These are phyloP conservation scores for Bipolaris sorokiniana DNA, from an alignment of 2,329 filamentous ascomycete species.

Conservation along the genomic window DNA sequence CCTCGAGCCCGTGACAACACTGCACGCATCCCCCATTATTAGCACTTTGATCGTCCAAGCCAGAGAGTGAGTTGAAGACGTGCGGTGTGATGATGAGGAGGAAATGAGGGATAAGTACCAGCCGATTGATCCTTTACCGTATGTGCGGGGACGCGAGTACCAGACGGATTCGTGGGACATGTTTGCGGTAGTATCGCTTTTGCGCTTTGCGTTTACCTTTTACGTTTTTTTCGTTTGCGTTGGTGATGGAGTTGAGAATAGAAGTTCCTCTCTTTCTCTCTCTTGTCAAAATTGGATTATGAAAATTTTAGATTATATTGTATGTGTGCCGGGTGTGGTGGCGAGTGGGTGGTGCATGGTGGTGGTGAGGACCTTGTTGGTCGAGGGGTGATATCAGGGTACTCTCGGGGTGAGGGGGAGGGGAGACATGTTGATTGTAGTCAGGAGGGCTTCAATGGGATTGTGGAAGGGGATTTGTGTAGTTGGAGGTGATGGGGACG, in stretches of 20 bases:
- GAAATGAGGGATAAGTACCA: slow-evolving; percentile 67
- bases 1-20: slow-evolving; percentile 37
- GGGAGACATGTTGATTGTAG: no score
- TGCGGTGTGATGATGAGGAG: neutral
- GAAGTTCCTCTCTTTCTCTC: neutral
- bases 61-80: neutral
- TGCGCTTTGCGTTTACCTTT: no score
- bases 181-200: no score
- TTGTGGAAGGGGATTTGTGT: no score
- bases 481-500: no score
- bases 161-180: slow-evolving; percentile 66
- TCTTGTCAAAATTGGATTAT: neutral
- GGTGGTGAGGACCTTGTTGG: slow-evolving; percentile 7
- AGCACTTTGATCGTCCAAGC: no score
- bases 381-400: slow-evolving; percentile 2
- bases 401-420: neutral
- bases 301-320: neutral
- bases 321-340: neutral
- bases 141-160: slow-evolving; percentile 95
- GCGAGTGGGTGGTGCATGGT: neutral
- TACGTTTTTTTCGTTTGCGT: no score
- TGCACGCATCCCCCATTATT: neutral
- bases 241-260: neutral
- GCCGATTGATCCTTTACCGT: slow-evolving; percentile 90
- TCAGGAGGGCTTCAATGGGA: no score